phyloP scores from a whole-genome alignment of 805 yeast genomes.

The Cyberlindnera galapagoensis region DNA sequence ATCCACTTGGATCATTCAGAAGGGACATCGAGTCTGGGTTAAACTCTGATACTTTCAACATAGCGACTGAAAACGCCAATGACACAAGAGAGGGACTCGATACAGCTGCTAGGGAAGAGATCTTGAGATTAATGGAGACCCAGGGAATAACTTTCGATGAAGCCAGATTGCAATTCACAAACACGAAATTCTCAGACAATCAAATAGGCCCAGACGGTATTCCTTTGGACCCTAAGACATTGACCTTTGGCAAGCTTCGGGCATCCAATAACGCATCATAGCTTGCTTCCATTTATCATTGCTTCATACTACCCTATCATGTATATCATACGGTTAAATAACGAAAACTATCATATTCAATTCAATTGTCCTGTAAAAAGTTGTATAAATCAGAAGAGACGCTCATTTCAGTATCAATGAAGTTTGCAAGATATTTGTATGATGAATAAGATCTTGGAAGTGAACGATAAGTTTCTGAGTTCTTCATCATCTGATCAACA shows the following conservation, averaged over 20 bases:
- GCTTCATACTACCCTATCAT: neutral
- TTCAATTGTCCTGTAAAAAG: conserved; percentile 8
- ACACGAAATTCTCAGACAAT: conserved; percentile 38
- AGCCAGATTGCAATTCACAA: conserved; percentile 53
- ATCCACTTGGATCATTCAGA: conserved; percentile 27
- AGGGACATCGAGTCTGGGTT: conserved; percentile 55
- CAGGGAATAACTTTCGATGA: conserved; percentile 54
- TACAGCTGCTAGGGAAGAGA: conserved; percentile 42
- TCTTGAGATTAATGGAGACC: conserved; percentile 47
- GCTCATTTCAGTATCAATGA: conserved; percentile 24
- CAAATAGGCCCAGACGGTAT: conserved; percentile 59
- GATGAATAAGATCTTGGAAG: conserved; percentile 29
- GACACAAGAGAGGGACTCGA: conserved; percentile 63
- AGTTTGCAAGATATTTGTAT: conserved; percentile 28
- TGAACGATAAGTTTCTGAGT: conserved; percentile 13
- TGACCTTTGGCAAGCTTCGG: conserved; percentile 32
- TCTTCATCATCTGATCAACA: conserved; percentile 5
- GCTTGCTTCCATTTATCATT: conserved; percentile 1
- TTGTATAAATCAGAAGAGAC: conserved; percentile 15
- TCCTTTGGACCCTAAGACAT: conserved; percentile 61
- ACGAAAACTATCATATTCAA: neutral
- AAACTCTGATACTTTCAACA: conserved; percentile 51
- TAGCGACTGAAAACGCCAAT: conserved; percentile 36
- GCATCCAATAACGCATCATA: neutral
- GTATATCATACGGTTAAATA: neutral